These are phyloP conservation scores for Diaporthe australafricana DNA, from an alignment of 2,329 filamentous ascomycete species.

Conservation along the genomic window DNA sequence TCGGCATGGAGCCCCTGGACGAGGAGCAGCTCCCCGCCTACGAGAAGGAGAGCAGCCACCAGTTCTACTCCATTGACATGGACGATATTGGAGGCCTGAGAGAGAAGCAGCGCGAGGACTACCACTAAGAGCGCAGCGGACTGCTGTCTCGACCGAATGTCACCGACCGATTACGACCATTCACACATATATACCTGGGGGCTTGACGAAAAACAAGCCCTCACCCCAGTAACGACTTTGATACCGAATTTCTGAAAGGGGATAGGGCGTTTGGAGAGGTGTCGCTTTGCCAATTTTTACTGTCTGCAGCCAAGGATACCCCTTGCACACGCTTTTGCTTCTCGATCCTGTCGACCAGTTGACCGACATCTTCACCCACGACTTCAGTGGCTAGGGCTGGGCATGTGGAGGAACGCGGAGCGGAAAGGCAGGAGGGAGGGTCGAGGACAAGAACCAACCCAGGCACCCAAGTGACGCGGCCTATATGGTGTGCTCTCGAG, in stretches of 20 bases:
- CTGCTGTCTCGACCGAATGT: constrained; percentile 19
- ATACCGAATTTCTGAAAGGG: constrained; percentile 36
- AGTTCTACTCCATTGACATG: constrained; percentile 95
- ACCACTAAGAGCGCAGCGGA: constrained; percentile 40
- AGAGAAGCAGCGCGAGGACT: constrained; percentile 76
- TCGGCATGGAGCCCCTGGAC: constrained; percentile 89
- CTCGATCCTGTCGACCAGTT: constrained; percentile 35
- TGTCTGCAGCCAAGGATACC: constrained; percentile 37
- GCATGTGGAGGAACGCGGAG: constrained; percentile 6
- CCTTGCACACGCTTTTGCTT: constrained; percentile 32
- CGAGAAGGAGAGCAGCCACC: constrained; percentile 80
- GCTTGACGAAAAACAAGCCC: constrained; percentile 26
- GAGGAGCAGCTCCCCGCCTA: constrained; percentile 88
- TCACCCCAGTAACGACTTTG: constrained; percentile 35
- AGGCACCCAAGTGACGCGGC: constrained; percentile 19
- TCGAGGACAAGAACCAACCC: constrained; percentile 21
- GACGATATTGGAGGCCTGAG: constrained; percentile 94
- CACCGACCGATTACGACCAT: constrained; percentile 33
- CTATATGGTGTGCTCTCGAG: not conserved
- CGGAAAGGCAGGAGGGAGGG: constrained; percentile 3
- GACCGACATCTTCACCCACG: constrained; percentile 23
- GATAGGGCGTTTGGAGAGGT: constrained; percentile 35
- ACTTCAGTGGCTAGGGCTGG: constrained; percentile 6
- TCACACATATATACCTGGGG: constrained; percentile 29
- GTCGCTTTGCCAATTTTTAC: constrained; percentile 32